Evolutionary conservation across 345 rosid species (phyloP), one percentile per base, ranked within the genome.

Genomic region (Populus nigra): DNA sequence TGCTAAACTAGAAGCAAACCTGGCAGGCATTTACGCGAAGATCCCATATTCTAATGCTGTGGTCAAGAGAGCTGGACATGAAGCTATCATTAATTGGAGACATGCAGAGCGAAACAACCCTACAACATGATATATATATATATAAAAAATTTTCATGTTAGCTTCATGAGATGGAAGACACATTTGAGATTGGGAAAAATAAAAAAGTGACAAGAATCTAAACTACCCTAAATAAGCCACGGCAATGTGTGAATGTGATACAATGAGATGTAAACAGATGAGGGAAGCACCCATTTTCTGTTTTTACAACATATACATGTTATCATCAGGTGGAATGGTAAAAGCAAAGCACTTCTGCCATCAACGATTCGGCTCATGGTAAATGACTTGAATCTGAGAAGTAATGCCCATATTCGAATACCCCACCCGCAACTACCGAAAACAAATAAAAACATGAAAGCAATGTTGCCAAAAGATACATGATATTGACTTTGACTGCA

Each of bases 21-120:
- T 96, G 99, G 84, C 99, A 93, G n/a, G 94, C 94, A 84, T 93
- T 96, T 45, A 96, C 99, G 38, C 98, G 98, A 86, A 96, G 99
- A 88, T 96, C 99, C 99, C 99, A 96, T 47, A 96, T 91, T 83
- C 99, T 89, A 74, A 92, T 94, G 67, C 86, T 92, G 71, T 91
- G 92, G 82, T 96, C 99, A 27, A 96, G 92, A 66, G 99, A 93
- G 80, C 95, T 97, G 78, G 99, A 96, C 97, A 96, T 96, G 91
- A 96, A 96, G 88, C 98, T 93, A 76, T 96, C 99, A 75, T 96
- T 96, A 35, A 92, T 84, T 5, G 98, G 99, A 39, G 98, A 93
- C 98, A 96, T 92, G 87, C 94, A 96, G 74, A 96, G 98, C 29
- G 99, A 92, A 68, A 96, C 96, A 82, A 93, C 92, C 85, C 99